Percentiles rank a stretch among this genome's conserved stretches.
Evolutionary conservation across 352 stramenopile genomes (phyloP).

Genomic region (Phytophthora agathidicida): DNA sequence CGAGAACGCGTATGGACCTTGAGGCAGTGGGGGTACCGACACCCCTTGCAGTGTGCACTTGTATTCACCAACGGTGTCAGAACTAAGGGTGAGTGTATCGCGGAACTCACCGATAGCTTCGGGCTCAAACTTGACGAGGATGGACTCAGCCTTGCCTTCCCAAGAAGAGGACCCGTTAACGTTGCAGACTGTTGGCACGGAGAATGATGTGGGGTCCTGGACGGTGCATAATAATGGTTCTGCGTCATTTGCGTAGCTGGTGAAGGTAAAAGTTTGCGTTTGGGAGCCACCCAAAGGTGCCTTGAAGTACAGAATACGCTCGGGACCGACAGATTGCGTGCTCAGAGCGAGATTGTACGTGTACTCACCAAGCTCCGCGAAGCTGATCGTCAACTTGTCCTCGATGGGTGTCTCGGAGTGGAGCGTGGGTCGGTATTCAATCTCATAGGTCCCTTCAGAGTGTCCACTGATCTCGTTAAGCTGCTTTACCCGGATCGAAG

Average conservation of each 20-base stretch:
- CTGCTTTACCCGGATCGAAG: conserved; percentile 72
- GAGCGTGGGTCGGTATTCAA: conserved; percentile 90
- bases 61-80: conserved; percentile 80
- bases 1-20: conserved; percentile 84
- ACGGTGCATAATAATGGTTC: conserved; percentile 67
- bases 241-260: conserved; percentile 44
- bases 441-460: conserved; percentile 85
- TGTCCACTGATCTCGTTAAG: conserved; percentile 72
- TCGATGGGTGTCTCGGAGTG: conserved; percentile 51
- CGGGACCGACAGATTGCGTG: conserved; percentile 72
- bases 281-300: conserved; percentile 79
- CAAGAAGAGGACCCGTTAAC: conserved; percentile 67
- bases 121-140: conserved; percentile 90
- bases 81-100: conserved; percentile 77
- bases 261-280: conserved; percentile 84
- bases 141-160: conserved; percentile 67
- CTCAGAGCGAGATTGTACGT: conserved; percentile 82
- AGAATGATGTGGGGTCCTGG: conserved; percentile 71
- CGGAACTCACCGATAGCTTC: conserved; percentile 85
- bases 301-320: conserved; percentile 84
- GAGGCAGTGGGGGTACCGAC: conserved; percentile 75
- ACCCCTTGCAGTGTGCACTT: conserved; percentile 82
- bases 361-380: conserved; percentile 89
- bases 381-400: conserved; percentile 72
- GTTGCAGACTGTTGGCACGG: conserved; percentile 48